Base-by-base conservation (phyloP, 2,329 filamentous ascomycete genomes). In the Ciborinia camelliae region DNA sequence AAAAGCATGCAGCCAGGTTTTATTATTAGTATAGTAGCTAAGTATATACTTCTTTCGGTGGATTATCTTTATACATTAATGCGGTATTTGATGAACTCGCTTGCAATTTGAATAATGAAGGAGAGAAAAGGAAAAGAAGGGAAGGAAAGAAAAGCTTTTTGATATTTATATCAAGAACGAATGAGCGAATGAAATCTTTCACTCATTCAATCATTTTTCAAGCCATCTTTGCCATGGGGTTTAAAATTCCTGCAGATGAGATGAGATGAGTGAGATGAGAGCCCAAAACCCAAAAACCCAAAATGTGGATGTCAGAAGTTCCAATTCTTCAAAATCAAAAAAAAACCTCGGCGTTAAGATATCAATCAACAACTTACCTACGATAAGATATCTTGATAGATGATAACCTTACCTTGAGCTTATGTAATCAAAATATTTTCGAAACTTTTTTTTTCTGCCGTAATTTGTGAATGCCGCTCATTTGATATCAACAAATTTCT, bases 391-490 rank as follows among this genome's bases (percentile, higher is more conserved):
- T 47, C n/a, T n/a, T n/a, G 26, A 57, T 57, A 57, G 10, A 45
- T 7, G n/a, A n/a, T n/a, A n/a, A n/a, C n/a, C n/a, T n/a, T n/a
- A 35, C 18, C 32, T 18, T 4, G 3, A 32, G 61, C 39, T 63
- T 63, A 63, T 63, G 15, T 63, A 57, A 57, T 43, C 61, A 43
- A n/a, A 55, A 45, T 43, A 47, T 63, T 63, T 63, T 50, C 30
- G 43, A 39, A 39, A 39, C 43, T 50, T 63, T 63, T 63, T 62
- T 63, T 63, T 63, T 57, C 60, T 45, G 47, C 26, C 45, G 48
- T 48, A 55, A 45, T 14, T 62, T 41, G 18, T 30, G 18, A 15
- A 23, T 32, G 54, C 37, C 53, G 53, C 4, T 32, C 43, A 48
- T 35, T 39, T 28, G n/a, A 51, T 51, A 55, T 55, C 50, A 35